These are phyloP conservation scores for Thermochaetoides dissita DNA, from an alignment of 2,329 filamentous ascomycete species.

Conservation along the genomic window DNA sequence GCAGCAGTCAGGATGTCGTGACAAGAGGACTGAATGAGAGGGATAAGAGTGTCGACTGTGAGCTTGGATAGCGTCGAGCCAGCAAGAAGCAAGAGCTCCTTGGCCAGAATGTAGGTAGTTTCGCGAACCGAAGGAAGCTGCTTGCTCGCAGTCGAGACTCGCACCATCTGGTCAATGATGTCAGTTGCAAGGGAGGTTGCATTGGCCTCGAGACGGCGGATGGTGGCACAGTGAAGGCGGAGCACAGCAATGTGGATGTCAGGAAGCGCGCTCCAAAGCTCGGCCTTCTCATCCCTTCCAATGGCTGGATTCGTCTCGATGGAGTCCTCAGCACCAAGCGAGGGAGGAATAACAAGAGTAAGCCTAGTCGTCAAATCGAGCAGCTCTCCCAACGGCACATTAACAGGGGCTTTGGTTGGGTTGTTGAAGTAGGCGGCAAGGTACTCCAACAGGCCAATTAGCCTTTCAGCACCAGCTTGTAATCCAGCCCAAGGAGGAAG, in stretches of 20 bases:
- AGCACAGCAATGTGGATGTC: conserved; percentile 61
- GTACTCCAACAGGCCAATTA: conserved; percentile 51
- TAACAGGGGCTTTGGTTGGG: conserved; percentile 51
- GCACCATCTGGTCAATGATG: conserved; percentile 56
- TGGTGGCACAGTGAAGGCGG: conserved; percentile 42
- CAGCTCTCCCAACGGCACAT: conserved; percentile 52
- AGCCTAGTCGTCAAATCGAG: conserved; percentile 58
- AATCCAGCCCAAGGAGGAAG: conserved; percentile 63
- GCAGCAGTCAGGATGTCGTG: conserved; percentile 51
- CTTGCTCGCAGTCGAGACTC: conserved; percentile 51
- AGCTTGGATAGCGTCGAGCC: conserved; percentile 55
- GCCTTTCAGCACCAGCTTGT: conserved; percentile 55
- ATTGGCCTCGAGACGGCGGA: conserved; percentile 42
- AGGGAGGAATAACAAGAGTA: conserved; percentile 45
- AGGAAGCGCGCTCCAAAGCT: conserved; percentile 60
- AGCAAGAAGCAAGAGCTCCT: conserved; percentile 42
- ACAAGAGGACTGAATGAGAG: conserved; percentile 55
- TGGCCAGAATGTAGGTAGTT: conserved; percentile 45
- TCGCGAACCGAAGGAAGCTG: conserved; percentile 40
- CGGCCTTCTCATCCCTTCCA: conserved; percentile 66
- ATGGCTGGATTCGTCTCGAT: conserved; percentile 59
- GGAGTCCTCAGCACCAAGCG: conserved; percentile 31
- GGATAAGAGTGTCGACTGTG: conserved; percentile 46
- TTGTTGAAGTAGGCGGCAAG: conserved; percentile 49
- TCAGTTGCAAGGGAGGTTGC: conserved; percentile 47